Evolutionary conservation across 345 rosid genomes (phyloP).

Genomic region (Eucalyptus regnans): DNA sequence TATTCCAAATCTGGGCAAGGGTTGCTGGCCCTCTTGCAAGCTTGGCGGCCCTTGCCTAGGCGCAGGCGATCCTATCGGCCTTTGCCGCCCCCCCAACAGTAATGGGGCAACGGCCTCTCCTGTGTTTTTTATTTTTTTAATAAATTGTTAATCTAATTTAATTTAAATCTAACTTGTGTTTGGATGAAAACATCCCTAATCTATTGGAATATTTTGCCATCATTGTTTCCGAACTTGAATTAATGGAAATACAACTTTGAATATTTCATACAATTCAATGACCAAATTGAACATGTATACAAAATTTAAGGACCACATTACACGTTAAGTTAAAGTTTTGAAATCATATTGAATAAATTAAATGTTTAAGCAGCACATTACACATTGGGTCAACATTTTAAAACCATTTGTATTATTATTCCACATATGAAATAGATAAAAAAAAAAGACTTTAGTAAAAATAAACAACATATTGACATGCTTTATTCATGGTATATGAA

Average conservation of each 20-base stretch:
- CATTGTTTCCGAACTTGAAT: neutral
- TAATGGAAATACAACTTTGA: neutral
- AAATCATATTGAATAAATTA: neutral
- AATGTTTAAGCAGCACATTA: neutral
- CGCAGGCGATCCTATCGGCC: rapidly evolving
- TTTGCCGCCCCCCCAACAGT: rapidly evolving
- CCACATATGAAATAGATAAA: neutral
- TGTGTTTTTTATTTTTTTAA: too few relatives aligned
- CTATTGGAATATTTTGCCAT: too few relatives aligned
- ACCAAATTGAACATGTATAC: neutral
- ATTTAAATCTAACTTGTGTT: too few relatives aligned
- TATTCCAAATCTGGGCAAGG: too few relatives aligned
- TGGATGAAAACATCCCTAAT: too few relatives aligned
- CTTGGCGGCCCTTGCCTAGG: too few relatives aligned
- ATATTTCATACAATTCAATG: neutral
- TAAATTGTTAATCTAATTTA: too few relatives aligned
- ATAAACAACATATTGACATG: neutral
- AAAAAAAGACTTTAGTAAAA: neutral
- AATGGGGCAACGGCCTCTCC: rapidly evolving
- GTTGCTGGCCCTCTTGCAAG: rapidly evolving
- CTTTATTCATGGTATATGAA: neutral
- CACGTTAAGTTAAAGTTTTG: neutral
- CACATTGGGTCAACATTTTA: neutral
- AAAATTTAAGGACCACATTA: rapidly evolving
- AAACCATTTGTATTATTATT: neutral